These are phyloP conservation scores for Coemansia sp. DNA, from an alignment of 192 early-diverging fungal species.

Conservation along the genomic window DNA sequence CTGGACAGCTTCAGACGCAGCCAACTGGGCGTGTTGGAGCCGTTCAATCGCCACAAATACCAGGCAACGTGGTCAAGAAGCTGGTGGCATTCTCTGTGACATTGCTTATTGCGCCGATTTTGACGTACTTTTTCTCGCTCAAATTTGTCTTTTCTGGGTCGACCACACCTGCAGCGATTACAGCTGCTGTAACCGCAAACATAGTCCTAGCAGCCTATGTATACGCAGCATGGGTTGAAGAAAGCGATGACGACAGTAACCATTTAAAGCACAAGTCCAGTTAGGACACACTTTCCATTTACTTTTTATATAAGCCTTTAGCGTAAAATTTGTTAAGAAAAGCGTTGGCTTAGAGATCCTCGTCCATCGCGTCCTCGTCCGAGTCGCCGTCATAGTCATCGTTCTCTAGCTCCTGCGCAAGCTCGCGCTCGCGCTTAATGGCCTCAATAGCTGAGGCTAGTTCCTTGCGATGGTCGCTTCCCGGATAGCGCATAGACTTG, in stretches of 20 bases:
- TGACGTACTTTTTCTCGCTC: slow-evolving; percentile 43
- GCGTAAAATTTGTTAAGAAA: background rate
- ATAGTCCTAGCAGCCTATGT: slow-evolving; percentile 42
- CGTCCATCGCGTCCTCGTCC: slow-evolving; percentile 57
- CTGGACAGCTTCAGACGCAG: background rate
- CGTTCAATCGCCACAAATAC: slow-evolving; percentile 28
- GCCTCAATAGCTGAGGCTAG: slow-evolving; percentile 76
- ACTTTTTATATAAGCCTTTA: background rate
- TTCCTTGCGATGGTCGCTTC: slow-evolving; percentile 83
- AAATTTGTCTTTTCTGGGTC: slow-evolving; percentile 42
- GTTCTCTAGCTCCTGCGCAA: slow-evolving; percentile 90
- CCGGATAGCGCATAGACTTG: slow-evolving; percentile 96
- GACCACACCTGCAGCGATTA: slow-evolving; percentile 43
- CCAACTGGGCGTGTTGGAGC: background rate
- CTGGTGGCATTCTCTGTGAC: slow-evolving; percentile 43
- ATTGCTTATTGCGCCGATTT: slow-evolving; percentile 39
- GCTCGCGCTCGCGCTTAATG: slow-evolving; percentile 85
- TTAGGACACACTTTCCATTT: background rate
- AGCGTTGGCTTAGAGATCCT: slow-evolving; percentile 25
- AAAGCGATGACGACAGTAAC: slow-evolving; percentile 1
- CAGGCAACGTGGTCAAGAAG: slow-evolving; percentile 34
- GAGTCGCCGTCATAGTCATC: slow-evolving; percentile 77
- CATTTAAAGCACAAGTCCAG: slow-evolving; percentile 7
- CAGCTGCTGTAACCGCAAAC: slow-evolving; percentile 45
- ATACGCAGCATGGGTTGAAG: slow-evolving; percentile 46